Base-by-base conservation (phyloP, 306 rosid genomes). In the Dryas alaskensis region DNA sequence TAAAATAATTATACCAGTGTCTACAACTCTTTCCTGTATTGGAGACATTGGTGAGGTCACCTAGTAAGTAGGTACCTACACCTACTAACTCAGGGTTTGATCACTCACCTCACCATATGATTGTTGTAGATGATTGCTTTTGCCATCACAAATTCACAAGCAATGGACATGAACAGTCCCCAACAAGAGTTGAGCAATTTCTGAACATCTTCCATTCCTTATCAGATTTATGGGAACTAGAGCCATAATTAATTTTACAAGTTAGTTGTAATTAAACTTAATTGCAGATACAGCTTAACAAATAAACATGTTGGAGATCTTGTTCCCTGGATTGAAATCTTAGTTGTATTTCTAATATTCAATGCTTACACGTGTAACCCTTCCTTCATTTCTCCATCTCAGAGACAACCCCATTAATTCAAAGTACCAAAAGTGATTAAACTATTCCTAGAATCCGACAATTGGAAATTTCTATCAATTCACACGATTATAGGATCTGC, bases 261-360 rank as follows among this genome's bases (percentile, higher is more conserved):
- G 37, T 39, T 42, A 69, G 25, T 45, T 68, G 46, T 8, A 60
- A 13, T 55, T 19, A 55, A 55, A 40, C 17, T 45, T 64, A 49
- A 39, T 69, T 60, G 8, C 62, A 25, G 4, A 65, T 61, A 74
- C 84, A 78, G 67, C 79, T 81, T 78, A 73, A 82, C 88, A 85
- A 65, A 80, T 70, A 86, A 85, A 86, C 88, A 88, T 78, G 70
- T 54, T 40, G 65, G 70, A 57, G 84, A 87, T 87, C 79, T 54
- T 89, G 97, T 84, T 86, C 89, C 92, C 92, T 84, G n/a, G 80
- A 73, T 74, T 81, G 66, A 73, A 79, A 60, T 66, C 84, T 79
- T 80, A 73, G 87, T 73, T 86, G 90, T 83, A 84, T 82, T 84
- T 61, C 73, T 52, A 60, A 75, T 89, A 80, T 81, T 82, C 76